These are phyloP conservation scores for Aspergillus sp. DNA, from an alignment of 2,329 filamentous ascomycete species.

Conservation along the genomic window DNA sequence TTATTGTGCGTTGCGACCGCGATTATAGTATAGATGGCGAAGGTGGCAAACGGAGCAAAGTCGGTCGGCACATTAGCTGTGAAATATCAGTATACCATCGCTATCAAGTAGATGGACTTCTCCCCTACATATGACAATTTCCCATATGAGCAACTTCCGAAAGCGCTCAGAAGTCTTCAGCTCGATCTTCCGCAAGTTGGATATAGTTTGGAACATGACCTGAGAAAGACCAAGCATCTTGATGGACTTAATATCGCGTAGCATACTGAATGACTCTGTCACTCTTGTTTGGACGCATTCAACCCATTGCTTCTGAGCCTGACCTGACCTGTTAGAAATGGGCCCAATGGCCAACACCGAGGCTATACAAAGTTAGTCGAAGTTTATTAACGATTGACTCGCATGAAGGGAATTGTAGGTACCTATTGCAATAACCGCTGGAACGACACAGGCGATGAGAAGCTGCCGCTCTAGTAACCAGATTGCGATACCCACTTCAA, in stretches of 20 bases:
- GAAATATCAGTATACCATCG: not conserved
- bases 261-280: conserved; percentile 5
- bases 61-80: conserved; percentile 19
- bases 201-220: conserved; percentile 2
- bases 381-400: no score
- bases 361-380: conserved; percentile 5
- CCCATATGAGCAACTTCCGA: conserved; percentile 14
- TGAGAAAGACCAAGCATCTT: conserved; percentile 47
- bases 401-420: no score
- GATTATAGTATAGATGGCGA: conserved; percentile 24
- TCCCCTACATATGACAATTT: conserved; percentile 6
- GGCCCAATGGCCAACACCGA: conserved; percentile 4
- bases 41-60: conserved; percentile 35
- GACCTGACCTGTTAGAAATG: conserved; percentile 1
- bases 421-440: conserved; percentile 33
- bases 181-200: not conserved
- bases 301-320: not conserved
- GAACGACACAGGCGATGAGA: conserved; percentile 36
- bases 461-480: conserved; percentile 36
- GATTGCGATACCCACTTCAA: conserved; percentile 42
- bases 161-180: conserved; percentile 16
- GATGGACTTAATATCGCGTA: conserved; percentile 47
- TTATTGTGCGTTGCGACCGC: conserved; percentile 12
- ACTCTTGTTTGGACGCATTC: not conserved
- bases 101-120: no score